Evolutionary conservation across 805 yeast genomes (phyloP).

Genomic region (Blastobotrys robertii): DNA sequence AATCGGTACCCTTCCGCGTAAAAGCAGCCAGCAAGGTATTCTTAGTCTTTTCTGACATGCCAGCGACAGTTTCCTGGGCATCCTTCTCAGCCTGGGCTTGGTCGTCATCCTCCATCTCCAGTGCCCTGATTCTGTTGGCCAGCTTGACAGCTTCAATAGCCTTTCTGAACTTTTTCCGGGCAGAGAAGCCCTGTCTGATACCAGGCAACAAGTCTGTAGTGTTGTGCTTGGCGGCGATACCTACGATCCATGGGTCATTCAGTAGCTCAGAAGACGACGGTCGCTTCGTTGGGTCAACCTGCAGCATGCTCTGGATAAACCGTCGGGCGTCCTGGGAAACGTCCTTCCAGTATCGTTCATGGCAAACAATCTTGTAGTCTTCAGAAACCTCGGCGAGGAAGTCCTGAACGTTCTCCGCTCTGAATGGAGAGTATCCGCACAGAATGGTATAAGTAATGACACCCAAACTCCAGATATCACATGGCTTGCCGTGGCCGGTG

Average conservation of each 20-base stretch:
- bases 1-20: not conserved
- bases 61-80: conserved; percentile 34
- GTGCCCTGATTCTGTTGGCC: conserved; percentile 65
- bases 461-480: conserved; percentile 94
- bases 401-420: conserved; percentile 72
- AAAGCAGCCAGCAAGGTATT: not conserved
- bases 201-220: conserved; percentile 66
- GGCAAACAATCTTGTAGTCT: conserved; percentile 71
- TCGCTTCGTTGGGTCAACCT: conserved; percentile 55
- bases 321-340: conserved; percentile 73
- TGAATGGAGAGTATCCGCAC: conserved; percentile 88
- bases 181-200: conserved; percentile 72
- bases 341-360: conserved; percentile 75
- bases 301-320: conserved; percentile 63
- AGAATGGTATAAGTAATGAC: conserved; percentile 83
- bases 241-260: conserved; percentile 63
- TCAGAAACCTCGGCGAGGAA: conserved; percentile 72
- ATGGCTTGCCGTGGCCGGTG: conserved; percentile 86
- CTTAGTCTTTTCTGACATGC: not conserved
- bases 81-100: conserved; percentile 49
- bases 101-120: conserved; percentile 42
- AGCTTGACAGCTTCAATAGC: conserved; percentile 80
- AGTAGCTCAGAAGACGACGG: conserved; percentile 60
- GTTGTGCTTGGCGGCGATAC: conserved; percentile 33
- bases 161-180: conserved; percentile 72